Evolutionary conservation across 345 rosid genomes (phyloP), one percentile per base, ranked within the genome.

Genomic region (Populus pruinosa): DNA sequence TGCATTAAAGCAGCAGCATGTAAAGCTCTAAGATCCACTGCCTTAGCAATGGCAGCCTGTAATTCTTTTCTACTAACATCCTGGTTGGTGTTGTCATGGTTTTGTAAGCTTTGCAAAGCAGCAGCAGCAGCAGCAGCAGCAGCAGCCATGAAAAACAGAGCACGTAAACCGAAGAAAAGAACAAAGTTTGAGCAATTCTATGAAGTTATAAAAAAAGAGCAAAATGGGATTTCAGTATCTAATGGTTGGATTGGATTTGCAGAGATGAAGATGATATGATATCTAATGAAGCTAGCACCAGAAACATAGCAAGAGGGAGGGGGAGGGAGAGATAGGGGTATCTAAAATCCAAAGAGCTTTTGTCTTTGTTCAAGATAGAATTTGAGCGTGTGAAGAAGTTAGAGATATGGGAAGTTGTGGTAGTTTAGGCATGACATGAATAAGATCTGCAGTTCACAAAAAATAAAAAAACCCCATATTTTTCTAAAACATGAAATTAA

Each of bases 11-110:
- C 84, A 86, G 96, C 84, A 2, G 97, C 94, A 84, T 94, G 98
- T 44, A 95, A 86, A 75, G 96, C 93, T 81, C 97, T 85, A 35
- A 93, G 74, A 82, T 92, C 96, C 67, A 91, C 90, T 2, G 98
- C 97, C 69, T 95, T 93, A 70, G 97, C 88, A 87, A 95, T 92
- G 90, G 92, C 94, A 18, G 92, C 90, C 75, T 91, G 90, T 77
- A 90, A 87, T 14, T 95, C 97, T 49, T 86, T 82, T 79, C 90
- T 84, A 72, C 72, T 82, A 71, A 84, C 83, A 50, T 84, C 91
- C 77, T 79, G 80, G 35, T 66, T 81, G 75, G 72, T 75, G 70
- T 10, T 66, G 61, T 78, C 64, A n/a, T 82, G 81, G 80, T 76
- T 77, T 8, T 80, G 83, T 70, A 87, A 87, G 81, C 79, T 78